These are phyloP conservation scores for Yamadazyma jaroonii DNA, from an alignment of 1,139 yeast species.

Conservation along the genomic window DNA sequence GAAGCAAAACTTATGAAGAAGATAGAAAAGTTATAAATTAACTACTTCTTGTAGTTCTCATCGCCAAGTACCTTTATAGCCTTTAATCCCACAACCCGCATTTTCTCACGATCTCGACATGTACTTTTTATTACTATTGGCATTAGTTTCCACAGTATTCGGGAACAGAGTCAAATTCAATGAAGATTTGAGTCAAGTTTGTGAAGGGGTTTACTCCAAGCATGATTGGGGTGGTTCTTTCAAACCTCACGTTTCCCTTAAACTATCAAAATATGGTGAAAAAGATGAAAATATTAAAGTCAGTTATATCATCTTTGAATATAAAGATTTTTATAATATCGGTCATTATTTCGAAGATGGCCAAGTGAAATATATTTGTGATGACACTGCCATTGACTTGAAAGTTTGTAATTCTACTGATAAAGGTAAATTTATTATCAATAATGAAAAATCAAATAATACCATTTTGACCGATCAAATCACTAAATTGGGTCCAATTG, in stretches of 20 bases:
- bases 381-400: slow-evolving; percentile 59
- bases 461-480: slow-evolving; percentile 58
- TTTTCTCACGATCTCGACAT: neutral
- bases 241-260: slow-evolving; percentile 60
- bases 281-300: slow-evolving; percentile 44
- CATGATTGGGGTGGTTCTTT: slow-evolving; percentile 82
- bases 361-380: slow-evolving; percentile 64
- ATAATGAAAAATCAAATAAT: slow-evolving; percentile 43
- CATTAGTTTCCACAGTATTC: slow-evolving; percentile 4
- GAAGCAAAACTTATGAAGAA: slow-evolving; percentile 22
- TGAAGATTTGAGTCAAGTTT: slow-evolving; percentile 55
- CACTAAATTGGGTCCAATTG: slow-evolving; percentile 56
- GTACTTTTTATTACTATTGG: slow-evolving; percentile 2
- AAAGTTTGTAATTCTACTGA: slow-evolving; percentile 53
- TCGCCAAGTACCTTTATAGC: no score
- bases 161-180: slow-evolving; percentile 54
- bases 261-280: slow-evolving; percentile 30
- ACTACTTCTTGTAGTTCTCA: neutral
- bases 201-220: slow-evolving; percentile 88
- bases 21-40: neutral
- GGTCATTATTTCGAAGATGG: slow-evolving; percentile 50
- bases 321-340: slow-evolving; percentile 65
- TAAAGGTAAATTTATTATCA: slow-evolving; percentile 60
- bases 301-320: slow-evolving; percentile 77
- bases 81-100: no score